These are phyloP conservation scores for Herpetomonas muscarum DNA, from an alignment of 208 protist genomes.

Conservation along the genomic window DNA sequence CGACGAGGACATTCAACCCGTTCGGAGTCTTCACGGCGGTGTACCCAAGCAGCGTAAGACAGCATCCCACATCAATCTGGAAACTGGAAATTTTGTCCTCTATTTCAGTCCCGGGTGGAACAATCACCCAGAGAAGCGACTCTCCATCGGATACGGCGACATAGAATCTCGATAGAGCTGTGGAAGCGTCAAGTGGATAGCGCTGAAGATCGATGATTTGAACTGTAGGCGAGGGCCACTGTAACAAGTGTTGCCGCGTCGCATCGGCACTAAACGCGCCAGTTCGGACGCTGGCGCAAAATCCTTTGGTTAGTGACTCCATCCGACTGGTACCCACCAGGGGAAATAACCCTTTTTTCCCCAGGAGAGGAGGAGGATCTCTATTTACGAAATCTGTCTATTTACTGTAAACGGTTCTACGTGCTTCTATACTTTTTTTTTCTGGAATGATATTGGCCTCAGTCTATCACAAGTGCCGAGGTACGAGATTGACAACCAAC, in stretches of 20 bases:
- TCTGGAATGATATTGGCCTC: no score
- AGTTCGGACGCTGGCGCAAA: conserved; percentile 40
- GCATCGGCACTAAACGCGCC: conserved; percentile 16
- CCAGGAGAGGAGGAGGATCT: no score
- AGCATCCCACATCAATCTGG: conserved; percentile 74
- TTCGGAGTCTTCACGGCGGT: conserved; percentile 47
- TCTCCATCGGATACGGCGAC: conserved; percentile 57
- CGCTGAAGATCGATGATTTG: conserved; percentile 83
- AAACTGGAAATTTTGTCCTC: conserved; percentile 50
- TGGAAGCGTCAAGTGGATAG: conserved; percentile 25
- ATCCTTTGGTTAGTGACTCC: conserved; percentile 43
- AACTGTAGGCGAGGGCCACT: conserved; percentile 45
- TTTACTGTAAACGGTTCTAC: no score
- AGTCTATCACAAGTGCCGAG: no score
- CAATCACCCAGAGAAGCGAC: conserved; percentile 55
- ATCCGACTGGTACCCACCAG: no score
- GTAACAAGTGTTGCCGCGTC: conserved; percentile 13
- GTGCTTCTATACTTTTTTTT: no score
- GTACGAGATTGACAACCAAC: no score
- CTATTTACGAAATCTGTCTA: no score
- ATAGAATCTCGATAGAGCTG: conserved; percentile 56
- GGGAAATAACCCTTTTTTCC: no score
- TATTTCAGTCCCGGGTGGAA: conserved; percentile 44
- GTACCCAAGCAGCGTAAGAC: conserved; percentile 49
- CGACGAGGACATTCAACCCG: conserved; percentile 66